These are phyloP conservation scores for Backusella parvicylindrica DNA, from an alignment of 192 early-diverging fungal genomes.

Conservation along the genomic window DNA sequence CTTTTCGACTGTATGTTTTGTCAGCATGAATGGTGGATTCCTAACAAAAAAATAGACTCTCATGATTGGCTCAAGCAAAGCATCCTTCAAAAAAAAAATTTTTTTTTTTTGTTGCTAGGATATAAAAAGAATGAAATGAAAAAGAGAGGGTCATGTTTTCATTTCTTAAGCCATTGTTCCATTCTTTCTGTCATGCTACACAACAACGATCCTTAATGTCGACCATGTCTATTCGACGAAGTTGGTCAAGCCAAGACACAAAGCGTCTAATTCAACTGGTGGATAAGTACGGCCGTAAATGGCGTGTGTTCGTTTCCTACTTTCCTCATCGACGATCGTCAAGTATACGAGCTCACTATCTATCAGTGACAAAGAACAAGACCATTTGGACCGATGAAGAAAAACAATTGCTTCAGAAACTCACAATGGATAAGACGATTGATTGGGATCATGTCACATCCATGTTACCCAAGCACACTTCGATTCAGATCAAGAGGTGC, in stretches of 20 bases:
- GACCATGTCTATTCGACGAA: not conserved
- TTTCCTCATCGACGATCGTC: not conserved
- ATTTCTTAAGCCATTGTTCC: not conserved
- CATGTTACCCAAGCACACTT: not conserved
- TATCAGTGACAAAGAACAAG: not conserved
- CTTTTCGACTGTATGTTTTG: not conserved
- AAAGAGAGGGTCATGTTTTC: not conserved
- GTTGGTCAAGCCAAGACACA: not conserved
- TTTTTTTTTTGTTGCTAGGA: not conserved
- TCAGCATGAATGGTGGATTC: not conserved
- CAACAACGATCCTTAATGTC: not conserved
- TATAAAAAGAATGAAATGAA: not conserved
- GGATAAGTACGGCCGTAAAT: slow-evolving; percentile 2
- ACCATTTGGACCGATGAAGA: not conserved
- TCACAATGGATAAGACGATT: not conserved
- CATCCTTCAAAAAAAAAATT: not conserved
- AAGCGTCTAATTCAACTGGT: not conserved
- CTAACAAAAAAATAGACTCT: not conserved
- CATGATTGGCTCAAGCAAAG: not conserved
- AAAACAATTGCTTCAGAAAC: not conserved
- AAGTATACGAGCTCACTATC: slow-evolving; percentile 7
- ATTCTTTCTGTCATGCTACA: not conserved
- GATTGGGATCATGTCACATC: not conserved
- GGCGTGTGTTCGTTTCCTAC: not conserved
- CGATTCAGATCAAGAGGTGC: not conserved